These are phyloP conservation scores for Aureobasidium musti DNA, from an alignment of 2,329 filamentous ascomycete species.

Conservation along the genomic window DNA sequence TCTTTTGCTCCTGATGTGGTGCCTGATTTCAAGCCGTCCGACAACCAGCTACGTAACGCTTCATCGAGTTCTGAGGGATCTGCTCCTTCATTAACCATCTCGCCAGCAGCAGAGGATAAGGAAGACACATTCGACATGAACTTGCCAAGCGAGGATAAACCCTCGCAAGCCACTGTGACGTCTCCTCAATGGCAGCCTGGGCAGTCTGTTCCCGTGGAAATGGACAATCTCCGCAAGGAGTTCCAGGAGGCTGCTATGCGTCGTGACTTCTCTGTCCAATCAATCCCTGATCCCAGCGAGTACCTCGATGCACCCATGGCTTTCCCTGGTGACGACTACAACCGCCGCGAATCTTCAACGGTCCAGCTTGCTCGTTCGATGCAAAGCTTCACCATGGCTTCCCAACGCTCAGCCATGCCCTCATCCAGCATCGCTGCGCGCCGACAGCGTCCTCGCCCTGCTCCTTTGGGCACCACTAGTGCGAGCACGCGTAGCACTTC, in stretches of 20 bases:
- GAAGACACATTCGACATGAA: constrained; percentile 16
- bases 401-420: constrained; percentile 37
- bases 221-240: constrained; percentile 39
- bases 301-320: constrained; percentile 39
- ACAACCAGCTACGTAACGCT: constrained; percentile 5
- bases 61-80: constrained; percentile 21
- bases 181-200: constrained; percentile 43
- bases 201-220: constrained; percentile 43
- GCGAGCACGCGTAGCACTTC: constrained; percentile 45
- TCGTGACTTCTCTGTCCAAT: constrained; percentile 29
- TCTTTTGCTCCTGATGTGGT: constrained; percentile 17
- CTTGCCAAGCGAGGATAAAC: not conserved
- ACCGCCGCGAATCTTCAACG: constrained; percentile 39
- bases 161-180: constrained; percentile 30
- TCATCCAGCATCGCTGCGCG: constrained; percentile 47
- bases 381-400: constrained; percentile 41
- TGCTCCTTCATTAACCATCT: constrained; percentile 25
- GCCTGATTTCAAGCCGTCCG: not conserved
- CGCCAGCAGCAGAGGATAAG: constrained; percentile 24
- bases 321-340: constrained; percentile 39
- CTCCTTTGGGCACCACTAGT: constrained; percentile 44
- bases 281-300: constrained; percentile 15
- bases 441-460: constrained; percentile 45
- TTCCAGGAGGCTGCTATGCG: constrained; percentile 38
- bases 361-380: constrained; percentile 42